phyloP scores from a whole-genome alignment of 306 rosid genomes.

The Dalbergia cochinchinensis region DNA sequence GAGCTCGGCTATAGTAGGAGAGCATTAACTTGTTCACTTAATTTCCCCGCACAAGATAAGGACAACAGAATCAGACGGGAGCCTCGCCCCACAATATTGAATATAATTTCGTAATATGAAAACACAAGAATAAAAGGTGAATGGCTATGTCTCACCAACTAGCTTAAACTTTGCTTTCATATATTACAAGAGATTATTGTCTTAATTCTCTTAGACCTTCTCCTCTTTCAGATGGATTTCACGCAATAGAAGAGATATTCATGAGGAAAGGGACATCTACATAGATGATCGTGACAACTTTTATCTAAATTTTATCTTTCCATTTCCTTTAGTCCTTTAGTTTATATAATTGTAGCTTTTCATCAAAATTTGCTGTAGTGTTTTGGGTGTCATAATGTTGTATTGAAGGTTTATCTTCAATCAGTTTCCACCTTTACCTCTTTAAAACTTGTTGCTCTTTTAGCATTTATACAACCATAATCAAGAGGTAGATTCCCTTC shows the following conservation, averaged over 20 bases:
- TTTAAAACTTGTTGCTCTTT: no score
- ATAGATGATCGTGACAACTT: no score
- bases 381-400: no score
- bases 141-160: conserved; percentile 27
- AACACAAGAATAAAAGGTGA: conserved; percentile 12
- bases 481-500: no score
- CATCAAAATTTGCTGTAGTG: no score
- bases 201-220: not conserved
- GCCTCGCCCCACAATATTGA: not conserved
- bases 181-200: not conserved
- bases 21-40: conserved; percentile 19
- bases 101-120: not conserved
- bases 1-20: conserved; percentile 18
- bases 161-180: conserved; percentile 10
- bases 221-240: not conserved
- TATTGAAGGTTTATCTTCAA: no score
- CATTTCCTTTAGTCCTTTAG: no score
- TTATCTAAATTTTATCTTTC: no score
- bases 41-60: conserved; percentile 15
- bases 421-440: no score
- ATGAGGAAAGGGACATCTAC: no score
- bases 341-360: no score
- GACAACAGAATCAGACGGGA: not conserved
- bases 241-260: not conserved
- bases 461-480: no score